Evolutionary conservation across 352 stramenopile species (phyloP), one percentile per base, ranked within the genome.

Genomic region (Peronospora tabacina): DNA sequence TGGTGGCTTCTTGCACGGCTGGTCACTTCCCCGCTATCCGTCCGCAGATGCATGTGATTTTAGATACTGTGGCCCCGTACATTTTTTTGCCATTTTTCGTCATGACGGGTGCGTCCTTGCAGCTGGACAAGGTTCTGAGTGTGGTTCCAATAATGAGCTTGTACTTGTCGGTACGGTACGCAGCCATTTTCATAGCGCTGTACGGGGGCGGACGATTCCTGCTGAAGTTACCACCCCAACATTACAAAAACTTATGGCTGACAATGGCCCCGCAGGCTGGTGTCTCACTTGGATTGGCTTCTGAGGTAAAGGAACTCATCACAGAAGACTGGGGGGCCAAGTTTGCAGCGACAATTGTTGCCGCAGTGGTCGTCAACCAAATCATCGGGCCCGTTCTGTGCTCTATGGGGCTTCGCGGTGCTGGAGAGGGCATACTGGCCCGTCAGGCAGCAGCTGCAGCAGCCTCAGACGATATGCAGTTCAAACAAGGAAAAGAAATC

Each of bases 21-120:
- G 74, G 74, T 13, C 74, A 85, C 51, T 74, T 78, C 46, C 35
- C 58, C 12, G 55, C 56, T 7, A 85, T 85, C 40, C 69, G 74
- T 24, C 74, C 76, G 28, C 68, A 85, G 43, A 85, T 85, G 74
- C 74, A 85, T 55, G 69, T 82, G 39, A 85, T 85, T 40, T 51
- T 85, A 12, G 74, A 85, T 34, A 78, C 64, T 0, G 70, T 72
- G 10, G 74, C 72, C 44, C 75, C 75, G 8, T 86, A 81, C 60
- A 72, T 86, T 17, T 82, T 86, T 43, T 45, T 86, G 48, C 75
- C 75, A 7, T 86, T 86, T 58, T 86, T 86, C 63, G 70, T 82
- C 29, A 83, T 86, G 72, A 86, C 75, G 0, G 75, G 75, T 2
- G 75, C 75, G 3, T 66, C 68, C 2, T 54, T 86, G 44, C 73